Conservation (phyloP, 2,329 filamentous ascomycete genomes). For the Ophiosphaerella korrae region DNA sequence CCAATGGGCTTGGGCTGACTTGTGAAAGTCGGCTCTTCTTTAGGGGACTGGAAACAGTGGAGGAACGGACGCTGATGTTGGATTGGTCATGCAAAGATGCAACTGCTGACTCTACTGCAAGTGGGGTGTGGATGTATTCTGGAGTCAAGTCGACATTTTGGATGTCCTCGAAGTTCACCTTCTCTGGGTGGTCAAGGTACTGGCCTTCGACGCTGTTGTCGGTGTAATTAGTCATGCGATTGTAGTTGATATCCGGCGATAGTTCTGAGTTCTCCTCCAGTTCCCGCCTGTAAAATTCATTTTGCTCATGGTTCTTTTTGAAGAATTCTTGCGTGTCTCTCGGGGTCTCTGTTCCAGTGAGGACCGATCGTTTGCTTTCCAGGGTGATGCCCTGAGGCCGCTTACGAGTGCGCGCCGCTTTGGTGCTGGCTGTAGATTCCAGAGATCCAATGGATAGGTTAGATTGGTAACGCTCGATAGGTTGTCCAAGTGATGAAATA, state of each 20-base stretch:
- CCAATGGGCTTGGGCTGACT: conserved; percentile 27
- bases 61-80: conserved; percentile 61
- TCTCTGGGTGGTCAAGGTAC: conserved; percentile 58
- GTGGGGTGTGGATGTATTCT: conserved; percentile 72
- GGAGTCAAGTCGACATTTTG: conserved; percentile 74
- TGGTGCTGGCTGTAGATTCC: conserved; percentile 63
- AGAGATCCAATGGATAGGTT: conserved; percentile 64
- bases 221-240: conserved; percentile 56
- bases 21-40: conserved; percentile 34
- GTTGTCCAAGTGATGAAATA: conserved; percentile 67
- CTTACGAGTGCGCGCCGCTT: conserved; percentile 59
- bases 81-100: conserved; percentile 89
- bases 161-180: conserved; percentile 69
- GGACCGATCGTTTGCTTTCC: conserved; percentile 57
- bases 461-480: conserved; percentile 57
- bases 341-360: conserved; percentile 42
- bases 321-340: conserved; percentile 57
- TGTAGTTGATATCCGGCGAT: conserved; percentile 57
- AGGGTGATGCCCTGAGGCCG: conserved; percentile 60
- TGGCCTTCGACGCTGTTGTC: conserved; percentile 61
- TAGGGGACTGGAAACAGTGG: conserved; percentile 27
- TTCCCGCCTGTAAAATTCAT: conserved; percentile 60
- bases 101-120: conserved; percentile 84
- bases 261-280: conserved; percentile 53
- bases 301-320: conserved; percentile 61